Evolutionary conservation across 768 basidiomycete species (phyloP), one percentile per base, ranked within the genome.

Genomic region (Cantharellus anzutake): DNA sequence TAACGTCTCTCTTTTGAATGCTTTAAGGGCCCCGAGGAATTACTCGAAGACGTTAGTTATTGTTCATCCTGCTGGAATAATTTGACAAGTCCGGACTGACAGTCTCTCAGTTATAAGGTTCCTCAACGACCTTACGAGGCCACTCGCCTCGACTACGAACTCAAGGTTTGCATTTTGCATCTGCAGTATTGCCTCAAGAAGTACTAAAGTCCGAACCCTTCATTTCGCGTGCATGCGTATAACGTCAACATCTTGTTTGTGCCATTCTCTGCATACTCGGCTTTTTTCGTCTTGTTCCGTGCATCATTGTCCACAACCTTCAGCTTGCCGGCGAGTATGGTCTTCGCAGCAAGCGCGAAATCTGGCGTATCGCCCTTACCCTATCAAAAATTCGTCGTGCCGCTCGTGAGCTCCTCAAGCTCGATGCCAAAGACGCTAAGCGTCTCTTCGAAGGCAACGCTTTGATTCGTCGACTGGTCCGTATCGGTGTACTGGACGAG

Each of bases 361-460:
- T 98, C 78, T 99, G 94, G 96, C 89, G 96, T 70, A 98, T 99
- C 73, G 83, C 90, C 72, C 84, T 99, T 69, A 83, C 83, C 72
- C 84, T 99, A 59, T 99, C 96, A 69, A 97, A 99, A 81, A 99
- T 99, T 71, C 94, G 96, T 79, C 92, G 96, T 84, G 96, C 96
- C 64, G 96, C 96, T 65, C 94, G 96, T 85, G 96, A 99, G 78
- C 87, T 99, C 64, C 86, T 99, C 76, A 99, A 99, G 71, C 91
- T 99, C 75, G 96, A 99, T 66, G 86, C 81, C 75, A 98, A 99
- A 74, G 96, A 98, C 76, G 92, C 96, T 70, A 98, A 98, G 78
- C 89, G 96, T 74, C 88, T 98, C 62, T 98, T 99, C 80, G 96
- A 98, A 78, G 72, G 72, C 60, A 96, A 96, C 73, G 91, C 91